These are phyloP conservation scores for Sextonia rubra DNA, from an alignment of 164 flowering plant genomes.

Conservation along the genomic window DNA sequence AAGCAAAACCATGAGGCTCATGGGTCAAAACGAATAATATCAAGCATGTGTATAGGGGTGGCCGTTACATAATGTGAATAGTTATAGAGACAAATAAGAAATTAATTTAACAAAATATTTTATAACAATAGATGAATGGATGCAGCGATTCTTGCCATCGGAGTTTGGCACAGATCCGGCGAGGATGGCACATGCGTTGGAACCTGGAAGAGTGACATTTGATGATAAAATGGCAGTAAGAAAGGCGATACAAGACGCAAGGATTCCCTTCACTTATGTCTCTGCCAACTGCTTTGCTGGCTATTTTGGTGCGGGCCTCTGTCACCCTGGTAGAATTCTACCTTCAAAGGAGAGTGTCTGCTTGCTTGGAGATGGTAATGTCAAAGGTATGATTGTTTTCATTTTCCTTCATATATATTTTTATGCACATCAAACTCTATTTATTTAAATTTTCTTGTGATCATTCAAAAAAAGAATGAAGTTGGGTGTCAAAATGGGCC, in stretches of 20 bases:
- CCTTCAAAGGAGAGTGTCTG: conserved; percentile 15
- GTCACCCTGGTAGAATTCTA: conserved; percentile 6
- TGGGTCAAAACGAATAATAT: too few relatives aligned
- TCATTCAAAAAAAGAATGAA: too few relatives aligned
- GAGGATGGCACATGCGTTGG: conserved; percentile 17
- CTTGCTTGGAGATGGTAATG: conserved; percentile 18
- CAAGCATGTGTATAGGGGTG: too few relatives aligned
- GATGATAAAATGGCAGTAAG: conserved; percentile 25
- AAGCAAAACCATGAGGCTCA: too few relatives aligned
- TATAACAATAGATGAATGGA: background rate
- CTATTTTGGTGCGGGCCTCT: conserved; percentile 16
- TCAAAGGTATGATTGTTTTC: conserved; percentile 9
- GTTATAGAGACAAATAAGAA: too few relatives aligned
- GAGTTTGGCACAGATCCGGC: conserved; percentile 25
- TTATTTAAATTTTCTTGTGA: too few relatives aligned
- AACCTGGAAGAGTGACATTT: conserved; percentile 22
- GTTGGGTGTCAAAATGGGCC: too few relatives aligned
- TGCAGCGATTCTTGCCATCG: conserved; percentile 22
- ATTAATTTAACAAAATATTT: background rate
- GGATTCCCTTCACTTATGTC: conserved; percentile 23
- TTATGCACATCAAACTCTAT: too few relatives aligned
- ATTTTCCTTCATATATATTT: too few relatives aligned
- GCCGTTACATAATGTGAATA: too few relatives aligned
- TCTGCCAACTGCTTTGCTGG: conserved; percentile 28
- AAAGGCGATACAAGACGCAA: conserved; percentile 22